Evolutionary conservation across 345 rosid species (phyloP).

Genomic region (Acer negundo): DNA sequence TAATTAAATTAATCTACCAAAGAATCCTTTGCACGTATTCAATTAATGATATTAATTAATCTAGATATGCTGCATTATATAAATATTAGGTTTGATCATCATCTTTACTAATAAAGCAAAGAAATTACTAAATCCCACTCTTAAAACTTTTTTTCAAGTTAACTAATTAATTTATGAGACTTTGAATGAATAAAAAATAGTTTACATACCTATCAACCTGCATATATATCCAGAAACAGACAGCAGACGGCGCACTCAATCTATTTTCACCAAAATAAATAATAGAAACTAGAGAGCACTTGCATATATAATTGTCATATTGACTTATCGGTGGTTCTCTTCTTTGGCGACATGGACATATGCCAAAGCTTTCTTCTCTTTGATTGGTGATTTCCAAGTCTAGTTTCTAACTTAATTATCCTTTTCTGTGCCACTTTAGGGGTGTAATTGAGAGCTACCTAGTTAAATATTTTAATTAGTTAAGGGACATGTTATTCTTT

Average conservation of each 20-base stretch:
- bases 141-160: neutral
- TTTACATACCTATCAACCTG: neutral
- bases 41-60: too few relatives aligned
- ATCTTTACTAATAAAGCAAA: neutral
- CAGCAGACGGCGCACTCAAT: conserved; percentile 28
- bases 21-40: neutral
- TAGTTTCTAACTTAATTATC: neutral
- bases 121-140: neutral
- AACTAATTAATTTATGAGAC: neutral
- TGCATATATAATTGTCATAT: conserved; percentile 11
- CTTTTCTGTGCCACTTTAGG: neutral
- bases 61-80: neutral
- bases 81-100: neutral
- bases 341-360: neutral
- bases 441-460: neutral
- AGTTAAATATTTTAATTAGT: too few relatives aligned
- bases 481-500: too few relatives aligned
- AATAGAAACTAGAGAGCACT: neutral
- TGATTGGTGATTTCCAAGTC: neutral
- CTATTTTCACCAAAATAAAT: neutral
- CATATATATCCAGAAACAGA: neutral
- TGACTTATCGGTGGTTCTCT: too few relatives aligned
- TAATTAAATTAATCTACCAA: neutral
- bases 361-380: neutral
- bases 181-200: neutral